These are phyloP conservation scores for Gossypium turneri DNA, from an alignment of 345 rosid species.

Conservation along the genomic window DNA sequence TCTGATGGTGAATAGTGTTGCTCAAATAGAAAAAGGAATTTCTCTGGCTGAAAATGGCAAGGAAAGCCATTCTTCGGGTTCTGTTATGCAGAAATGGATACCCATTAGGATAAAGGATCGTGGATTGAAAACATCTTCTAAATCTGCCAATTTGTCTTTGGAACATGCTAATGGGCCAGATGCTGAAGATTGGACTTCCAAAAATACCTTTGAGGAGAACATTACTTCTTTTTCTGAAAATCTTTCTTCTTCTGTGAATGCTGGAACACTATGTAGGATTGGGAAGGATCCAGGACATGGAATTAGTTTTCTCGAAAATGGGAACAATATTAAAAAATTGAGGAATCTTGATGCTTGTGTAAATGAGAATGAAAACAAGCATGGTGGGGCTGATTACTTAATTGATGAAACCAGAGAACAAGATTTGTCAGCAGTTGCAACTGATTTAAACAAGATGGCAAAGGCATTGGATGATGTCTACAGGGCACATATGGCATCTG, in stretches of 20 bases:
- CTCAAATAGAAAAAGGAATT: conserved; percentile 26
- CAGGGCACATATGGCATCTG: conserved; percentile 38
- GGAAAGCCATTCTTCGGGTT: conserved; percentile 35
- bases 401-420: conserved; percentile 19
- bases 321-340: conserved; percentile 6
- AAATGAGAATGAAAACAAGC: conserved; percentile 19
- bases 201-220: conserved; percentile 22
- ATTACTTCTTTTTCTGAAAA: conserved; percentile 18
- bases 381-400: conserved; percentile 16
- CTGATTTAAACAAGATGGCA: conserved; percentile 27
- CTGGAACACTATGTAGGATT: conserved; percentile 11
- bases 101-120: conserved; percentile 36
- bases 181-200: conserved; percentile 20
- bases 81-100: conserved; percentile 44
- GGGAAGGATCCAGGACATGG: conserved; percentile 14
- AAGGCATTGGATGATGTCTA: conserved; percentile 34
- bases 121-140: conserved; percentile 12
- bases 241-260: conserved; percentile 15
- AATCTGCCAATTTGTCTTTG: conserved; percentile 12
- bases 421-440: conserved; percentile 14
- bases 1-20: conserved; percentile 26
- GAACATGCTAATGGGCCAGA: conserved; percentile 20
- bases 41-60: conserved; percentile 27
- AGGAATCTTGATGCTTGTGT: conserved; percentile 10
- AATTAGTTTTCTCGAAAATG: conserved; percentile 10